A percentile compares a stretch with the other conserved stretches of the same genome.
These are phyloP conservation scores for Citrullus amarus DNA, from an alignment of 306 rosid species.

Conservation along the genomic window DNA sequence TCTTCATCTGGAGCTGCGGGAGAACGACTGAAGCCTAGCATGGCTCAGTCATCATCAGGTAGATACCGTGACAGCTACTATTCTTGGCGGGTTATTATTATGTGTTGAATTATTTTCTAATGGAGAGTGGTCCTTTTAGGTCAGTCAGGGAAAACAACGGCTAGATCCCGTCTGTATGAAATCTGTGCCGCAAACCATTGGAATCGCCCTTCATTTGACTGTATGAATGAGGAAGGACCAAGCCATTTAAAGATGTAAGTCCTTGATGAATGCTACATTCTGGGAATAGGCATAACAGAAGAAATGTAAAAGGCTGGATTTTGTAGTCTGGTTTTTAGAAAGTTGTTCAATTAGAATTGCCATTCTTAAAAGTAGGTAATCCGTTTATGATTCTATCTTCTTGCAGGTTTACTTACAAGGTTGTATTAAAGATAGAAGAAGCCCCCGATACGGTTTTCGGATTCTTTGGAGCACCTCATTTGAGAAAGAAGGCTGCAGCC, in stretches of 20 bases:
- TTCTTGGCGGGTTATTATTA: slow-evolving; percentile 5
- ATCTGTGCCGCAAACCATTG: slow-evolving; percentile 53
- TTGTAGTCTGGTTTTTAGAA: not conserved
- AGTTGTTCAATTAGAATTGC: not conserved
- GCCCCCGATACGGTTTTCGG: slow-evolving; percentile 29
- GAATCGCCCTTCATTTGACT: slow-evolving; percentile 57
- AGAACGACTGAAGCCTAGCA: not conserved
- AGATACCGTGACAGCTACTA: slow-evolving; percentile 26
- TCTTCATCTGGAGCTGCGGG: slow-evolving; percentile 1
- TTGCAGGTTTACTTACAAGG: slow-evolving; percentile 61
- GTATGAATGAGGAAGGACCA: slow-evolving; percentile 75
- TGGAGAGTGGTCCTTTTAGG: slow-evolving; percentile 21
- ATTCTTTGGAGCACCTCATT: slow-evolving; percentile 37
- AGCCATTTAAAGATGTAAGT: slow-evolving; percentile 48
- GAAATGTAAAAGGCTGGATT: not conserved
- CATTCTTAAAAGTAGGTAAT: not conserved
- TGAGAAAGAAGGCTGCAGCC: slow-evolving; percentile 60
- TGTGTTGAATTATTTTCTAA: slow-evolving; percentile 2
- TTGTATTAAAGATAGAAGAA: slow-evolving; percentile 51
- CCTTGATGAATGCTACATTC: not conserved
- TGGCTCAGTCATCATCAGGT: slow-evolving; percentile 34
- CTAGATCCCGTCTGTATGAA: slow-evolving; percentile 54
- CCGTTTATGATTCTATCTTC: not conserved
- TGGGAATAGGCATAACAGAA: not conserved
- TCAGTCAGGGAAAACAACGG: slow-evolving; percentile 20